phyloP scores from a whole-genome alignment of 495 filamentous ascomycete genomes.

The Aspergillus campestris region DNA sequence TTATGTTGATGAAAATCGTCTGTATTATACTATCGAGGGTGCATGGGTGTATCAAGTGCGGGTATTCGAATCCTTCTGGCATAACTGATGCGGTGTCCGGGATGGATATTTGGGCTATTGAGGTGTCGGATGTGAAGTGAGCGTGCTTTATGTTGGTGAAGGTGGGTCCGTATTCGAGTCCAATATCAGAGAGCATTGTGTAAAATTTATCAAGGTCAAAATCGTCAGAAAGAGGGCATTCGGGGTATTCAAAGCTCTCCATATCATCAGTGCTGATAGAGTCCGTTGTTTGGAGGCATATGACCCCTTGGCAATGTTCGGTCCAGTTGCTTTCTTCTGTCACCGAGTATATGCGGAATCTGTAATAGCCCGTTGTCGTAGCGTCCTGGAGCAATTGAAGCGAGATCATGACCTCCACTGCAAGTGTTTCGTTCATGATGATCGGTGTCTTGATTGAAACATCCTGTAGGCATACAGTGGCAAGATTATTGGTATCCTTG shows the following conservation, averaged over 20 bases:
- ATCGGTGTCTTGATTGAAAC: conserved; percentile 34
- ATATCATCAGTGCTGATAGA: background rate
- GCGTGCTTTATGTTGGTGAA: conserved; percentile 24
- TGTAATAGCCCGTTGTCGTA: conserved; percentile 4
- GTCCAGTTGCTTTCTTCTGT: conserved; percentile 25
- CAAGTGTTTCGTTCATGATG: conserved; percentile 13
- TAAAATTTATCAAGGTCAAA: conserved; percentile 22
- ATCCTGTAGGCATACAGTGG: conserved; percentile 19
- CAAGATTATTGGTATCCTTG: background rate
- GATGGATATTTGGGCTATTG: conserved; percentile 26
- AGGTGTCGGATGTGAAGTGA: conserved; percentile 6
- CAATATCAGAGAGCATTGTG: conserved; percentile 13
- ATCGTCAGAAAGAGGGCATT: background rate
- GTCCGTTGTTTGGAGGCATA: conserved; percentile 4
- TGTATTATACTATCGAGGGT: conserved; percentile 41
- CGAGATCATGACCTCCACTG: conserved; percentile 16
- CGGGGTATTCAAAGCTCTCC: background rate
- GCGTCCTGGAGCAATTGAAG: conserved; percentile 1
- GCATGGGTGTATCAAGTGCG: conserved; percentile 36
- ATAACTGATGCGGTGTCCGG: conserved; percentile 39
- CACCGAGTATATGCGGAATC: conserved; percentile 29
- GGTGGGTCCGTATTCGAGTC: conserved; percentile 28
- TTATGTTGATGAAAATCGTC: conserved; percentile 12
- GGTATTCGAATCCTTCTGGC: conserved; percentile 36
- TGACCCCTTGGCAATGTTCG: conserved; percentile 29